Conservation (phyloP, 192 early-diverging fungal genomes). For the Linnemannia elongata region DNA sequence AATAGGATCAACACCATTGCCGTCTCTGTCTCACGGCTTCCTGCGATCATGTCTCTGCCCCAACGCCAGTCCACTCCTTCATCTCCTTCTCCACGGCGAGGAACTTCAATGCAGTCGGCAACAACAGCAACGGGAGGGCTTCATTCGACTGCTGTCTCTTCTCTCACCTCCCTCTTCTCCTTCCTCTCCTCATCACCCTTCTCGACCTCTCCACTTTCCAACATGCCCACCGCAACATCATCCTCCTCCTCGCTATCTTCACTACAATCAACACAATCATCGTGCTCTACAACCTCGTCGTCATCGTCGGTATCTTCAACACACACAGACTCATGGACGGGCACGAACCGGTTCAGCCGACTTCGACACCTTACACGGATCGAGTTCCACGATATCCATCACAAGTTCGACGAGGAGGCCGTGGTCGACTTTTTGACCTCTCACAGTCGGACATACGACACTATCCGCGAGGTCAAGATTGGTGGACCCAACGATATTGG, state of each 20-base stretch:
- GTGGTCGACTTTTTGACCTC: slow-evolving; percentile 32
- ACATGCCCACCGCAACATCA: background rate
- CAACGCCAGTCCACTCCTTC: background rate
- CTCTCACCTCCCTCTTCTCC: slow-evolving; percentile 28
- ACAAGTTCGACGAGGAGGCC: slow-evolving; percentile 26
- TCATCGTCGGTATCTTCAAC: background rate
- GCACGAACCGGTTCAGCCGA: slow-evolving; percentile 10
- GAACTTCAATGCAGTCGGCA: background rate
- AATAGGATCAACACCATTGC: slow-evolving; percentile 21
- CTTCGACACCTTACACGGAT: slow-evolving; percentile 22
- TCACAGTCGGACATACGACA: slow-evolving; percentile 27
- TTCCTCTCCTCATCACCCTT: slow-evolving; percentile 29
- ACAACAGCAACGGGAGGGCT: background rate
- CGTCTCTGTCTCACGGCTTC: slow-evolving; percentile 28
- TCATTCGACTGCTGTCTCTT: slow-evolving; percentile 1
- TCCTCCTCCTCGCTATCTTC: slow-evolving; percentile 6
- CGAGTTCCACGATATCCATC: slow-evolving; percentile 40
- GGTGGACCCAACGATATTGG: slow-evolving; percentile 41
- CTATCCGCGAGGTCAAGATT: slow-evolving; percentile 44
- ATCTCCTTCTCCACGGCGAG: background rate
- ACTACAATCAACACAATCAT: slow-evolving; percentile 17
- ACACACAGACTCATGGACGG: background rate
- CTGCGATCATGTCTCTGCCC: slow-evolving; percentile 10
- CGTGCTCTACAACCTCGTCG: slow-evolving; percentile 2
- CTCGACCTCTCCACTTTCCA: slow-evolving; percentile 10